Evolutionary conservation across 495 filamentous ascomycete genomes (phyloP), one percentile per base, ranked within the genome.

Genomic region (Hypoxylon rickii): DNA sequence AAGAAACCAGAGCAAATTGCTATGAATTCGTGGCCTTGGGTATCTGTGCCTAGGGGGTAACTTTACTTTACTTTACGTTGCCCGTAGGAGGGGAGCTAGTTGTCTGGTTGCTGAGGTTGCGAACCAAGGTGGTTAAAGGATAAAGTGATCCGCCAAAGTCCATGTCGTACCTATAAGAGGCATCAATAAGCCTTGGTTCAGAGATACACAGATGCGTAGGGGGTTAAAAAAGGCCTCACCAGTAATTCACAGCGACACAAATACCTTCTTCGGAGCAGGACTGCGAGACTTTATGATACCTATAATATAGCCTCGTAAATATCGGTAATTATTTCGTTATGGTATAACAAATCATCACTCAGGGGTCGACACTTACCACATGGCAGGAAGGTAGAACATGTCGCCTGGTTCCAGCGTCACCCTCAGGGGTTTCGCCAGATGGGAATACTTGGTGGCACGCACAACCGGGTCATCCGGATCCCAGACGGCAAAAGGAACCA

Each of bases 161-260:
- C 83, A 87, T 86, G 63, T 88, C 86, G 59, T 87, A 86, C 84
- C 84, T 86, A 58, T 10, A 31, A 40, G 24, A 7, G 24, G 16
- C 38, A 31, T 48, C 33, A 29, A 45, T 58, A 16, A 63, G 47
- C 29, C 24, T 29, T 16, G 12, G 11, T 17, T 7, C 8, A 11
- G 7, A 24, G n/a, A 12, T 13, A 26, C 12, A 26, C 6, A 36
- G 7, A 11, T 17, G 20, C 13, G 8, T 17, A 12, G 13, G 20
- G 6, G 1, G 29, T 32, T 26, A 21, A 24, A 1, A 10, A 17
- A 15, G 32, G 10, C 51, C 75, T 67, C 77, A 89, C 88, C 88
- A 91, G 63, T 91, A 91, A 69, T 92, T 92, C 2, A 90, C 86
- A 1, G 87, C 85, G 46, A 83, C 81, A 48, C 85, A 89, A 10